Evolutionary conservation across 805 yeast genomes (phyloP).

Genomic region (Komagataella ulmi): DNA sequence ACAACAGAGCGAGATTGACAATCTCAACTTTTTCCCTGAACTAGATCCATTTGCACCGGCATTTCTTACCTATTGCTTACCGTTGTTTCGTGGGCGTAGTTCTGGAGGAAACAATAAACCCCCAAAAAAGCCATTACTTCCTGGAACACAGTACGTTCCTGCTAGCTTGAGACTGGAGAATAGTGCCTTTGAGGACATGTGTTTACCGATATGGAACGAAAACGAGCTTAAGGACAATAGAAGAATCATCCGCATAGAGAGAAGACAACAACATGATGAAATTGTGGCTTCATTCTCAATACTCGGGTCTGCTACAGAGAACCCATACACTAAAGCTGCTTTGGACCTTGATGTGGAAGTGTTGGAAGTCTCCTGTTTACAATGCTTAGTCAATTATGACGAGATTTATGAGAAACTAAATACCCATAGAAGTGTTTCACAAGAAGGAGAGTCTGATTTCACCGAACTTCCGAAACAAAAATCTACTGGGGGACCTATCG

Average conservation of each 20-base stretch:
- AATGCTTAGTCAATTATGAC: constrained; percentile 16
- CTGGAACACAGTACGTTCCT: constrained; percentile 21
- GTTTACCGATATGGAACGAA: constrained; percentile 35
- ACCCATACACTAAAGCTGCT: constrained; percentile 25
- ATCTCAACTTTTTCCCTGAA: too few relatives aligned
- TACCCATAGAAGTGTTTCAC: constrained; percentile 5
- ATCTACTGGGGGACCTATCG: too few relatives aligned
- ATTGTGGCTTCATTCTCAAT: constrained; percentile 36
- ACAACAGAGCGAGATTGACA: too few relatives aligned
- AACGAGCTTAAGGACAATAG: constrained; percentile 35
- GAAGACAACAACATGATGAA: constrained; percentile 33
- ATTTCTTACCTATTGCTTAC: too few relatives aligned
- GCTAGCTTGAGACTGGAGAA: constrained; percentile 31
- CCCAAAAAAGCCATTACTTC: constrained; percentile 15
- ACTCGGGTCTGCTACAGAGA: constrained; percentile 35
- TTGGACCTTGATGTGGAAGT: constrained; percentile 22
- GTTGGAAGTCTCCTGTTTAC: constrained; percentile 45
- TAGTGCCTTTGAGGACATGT: constrained; percentile 32
- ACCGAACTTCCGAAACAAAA: too few relatives aligned
- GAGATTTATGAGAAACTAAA: constrained; percentile 1
- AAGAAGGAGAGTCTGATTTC: too few relatives aligned
- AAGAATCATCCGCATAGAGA: constrained; percentile 44
- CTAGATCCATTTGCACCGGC: too few relatives aligned
- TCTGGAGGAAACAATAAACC: constrained; percentile 50
- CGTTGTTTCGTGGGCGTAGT: constrained; percentile 29